Base-by-base conservation (phyloP, 257 asterid species). In the Euphrasia confusa region DNA sequence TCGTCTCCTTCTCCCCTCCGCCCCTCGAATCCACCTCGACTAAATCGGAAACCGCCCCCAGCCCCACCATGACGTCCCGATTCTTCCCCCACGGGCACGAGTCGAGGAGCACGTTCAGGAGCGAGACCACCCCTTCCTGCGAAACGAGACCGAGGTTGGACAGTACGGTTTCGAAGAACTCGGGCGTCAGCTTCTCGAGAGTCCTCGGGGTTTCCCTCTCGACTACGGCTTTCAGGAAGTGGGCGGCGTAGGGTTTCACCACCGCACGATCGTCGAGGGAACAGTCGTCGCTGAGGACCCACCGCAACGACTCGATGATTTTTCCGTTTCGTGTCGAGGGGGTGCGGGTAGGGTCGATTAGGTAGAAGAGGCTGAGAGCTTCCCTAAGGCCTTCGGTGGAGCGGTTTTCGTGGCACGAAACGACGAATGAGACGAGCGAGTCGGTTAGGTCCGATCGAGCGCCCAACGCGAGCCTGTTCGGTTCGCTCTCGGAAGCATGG, bases 81-180 rank as follows among this genome's bases (percentile, higher is more conserved):
- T 81, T 82, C 39, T 79, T 65, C 11, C 85, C 82, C 72, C 66
- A 75, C 2, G 75, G 63, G 39, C 86, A 69, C 0, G 81, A 13
- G 13, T 72, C 72, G 4, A 77, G 32, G 50, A 84, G 18, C 15
- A 82, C 64, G 0, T 73, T 71, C 14, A 86, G 30, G 14, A 81
- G 68, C 1, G 79, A 68, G 7, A 54, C 15, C 3, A 79, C n/a
- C 8, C 57, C 57, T 11, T 52, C 13, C 13, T 52, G 57, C 3
- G 57, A 52, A 13, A 52, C 10, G 12, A 21, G n/a, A 13, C 57
- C 32, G 1, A 52, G 32, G 57, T 9, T 21, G 12, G 57, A 52
- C 1, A 52, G 12, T 1, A 52, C 32, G 6, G 10, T 65, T 1
- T 2, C 0, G 57, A 86, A 84, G 14, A 78, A 70, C 3, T 81